These are phyloP conservation scores for Rhizopogon roseolus DNA, from an alignment of 768 basidiomycete species.

Conservation along the genomic window DNA sequence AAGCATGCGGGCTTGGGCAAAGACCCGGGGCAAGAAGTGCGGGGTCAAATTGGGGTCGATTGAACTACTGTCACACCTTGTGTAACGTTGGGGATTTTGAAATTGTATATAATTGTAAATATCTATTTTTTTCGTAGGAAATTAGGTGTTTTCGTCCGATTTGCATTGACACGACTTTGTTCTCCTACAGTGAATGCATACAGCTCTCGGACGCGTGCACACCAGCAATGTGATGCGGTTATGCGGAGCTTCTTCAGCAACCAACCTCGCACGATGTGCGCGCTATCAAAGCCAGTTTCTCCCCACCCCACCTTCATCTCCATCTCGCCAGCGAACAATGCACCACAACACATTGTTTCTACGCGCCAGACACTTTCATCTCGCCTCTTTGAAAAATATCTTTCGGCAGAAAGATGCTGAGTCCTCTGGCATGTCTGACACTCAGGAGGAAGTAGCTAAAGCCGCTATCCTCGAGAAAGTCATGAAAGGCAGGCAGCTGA, in stretches of 20 bases:
- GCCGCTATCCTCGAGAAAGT: constrained; percentile 77
- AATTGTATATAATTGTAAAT: constrained; percentile 6
- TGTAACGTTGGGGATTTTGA: constrained; percentile 13
- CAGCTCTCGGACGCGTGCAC: constrained; percentile 13
- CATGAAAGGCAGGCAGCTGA: constrained; percentile 82
- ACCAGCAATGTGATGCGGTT: constrained; percentile 33
- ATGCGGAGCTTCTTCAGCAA: neutral
- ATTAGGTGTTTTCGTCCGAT: neutral
- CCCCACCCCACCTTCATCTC: neutral
- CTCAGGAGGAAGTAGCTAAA: constrained; percentile 66
- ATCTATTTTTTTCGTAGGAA: constrained; percentile 8
- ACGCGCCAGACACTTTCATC: constrained; percentile 5
- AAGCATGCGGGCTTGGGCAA: neutral
- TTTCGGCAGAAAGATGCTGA: constrained; percentile 1
- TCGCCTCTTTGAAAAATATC: constrained; percentile 25
- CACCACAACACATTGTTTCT: neutral
- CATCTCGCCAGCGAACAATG: neutral
- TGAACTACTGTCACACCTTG: neutral
- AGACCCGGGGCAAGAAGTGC: neutral
- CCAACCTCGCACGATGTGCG: neutral
- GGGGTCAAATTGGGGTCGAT: constrained; percentile 1
- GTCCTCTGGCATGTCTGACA: constrained; percentile 22
- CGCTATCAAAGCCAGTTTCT: neutral
- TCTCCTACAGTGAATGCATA: constrained; percentile 27
- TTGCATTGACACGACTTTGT: constrained; percentile 11